Percentiles rank a stretch among this genome's conserved stretches.
Evolutionary conservation across 2,329 filamentous ascomycete genomes (phyloP).

Genomic region (Neonectria punicea): DNA sequence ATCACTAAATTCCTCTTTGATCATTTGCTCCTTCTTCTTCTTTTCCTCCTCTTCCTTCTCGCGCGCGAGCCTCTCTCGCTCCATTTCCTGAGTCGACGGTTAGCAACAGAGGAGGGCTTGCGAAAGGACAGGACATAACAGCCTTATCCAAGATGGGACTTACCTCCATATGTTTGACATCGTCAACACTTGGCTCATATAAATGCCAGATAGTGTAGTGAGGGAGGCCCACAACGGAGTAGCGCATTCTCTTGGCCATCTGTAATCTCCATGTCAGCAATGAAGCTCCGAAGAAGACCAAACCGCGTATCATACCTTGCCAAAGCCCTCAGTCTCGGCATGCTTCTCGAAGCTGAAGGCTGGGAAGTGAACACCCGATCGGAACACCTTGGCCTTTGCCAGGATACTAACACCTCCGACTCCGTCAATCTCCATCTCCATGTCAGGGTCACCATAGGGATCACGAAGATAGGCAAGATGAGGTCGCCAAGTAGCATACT

Average conservation of each 20-base stretch:
- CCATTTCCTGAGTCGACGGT: constrained; percentile 78
- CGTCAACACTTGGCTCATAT: constrained; percentile 98
- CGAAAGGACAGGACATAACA: neutral
- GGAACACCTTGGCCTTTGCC: constrained; percentile 95
- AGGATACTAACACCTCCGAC: constrained; percentile 97
- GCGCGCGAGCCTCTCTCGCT: constrained; percentile 80
- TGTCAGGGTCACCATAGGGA: constrained; percentile 96
- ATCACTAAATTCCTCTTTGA: constrained; percentile 84
- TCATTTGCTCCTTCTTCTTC: constrained; percentile 77
- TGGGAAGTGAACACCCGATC: constrained; percentile 94
- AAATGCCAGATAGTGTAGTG: constrained; percentile 99
- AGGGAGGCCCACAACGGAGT: constrained; percentile 92
- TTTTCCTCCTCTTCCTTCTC: constrained; percentile 77
- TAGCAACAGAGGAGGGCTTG: constrained; percentile 5
- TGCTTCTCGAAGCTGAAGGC: constrained; percentile 99
- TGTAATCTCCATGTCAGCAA: constrained; percentile 50
- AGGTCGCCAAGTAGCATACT: constrained; percentile 98
- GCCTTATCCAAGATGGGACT: constrained; percentile 30
- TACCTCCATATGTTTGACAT: constrained; percentile 95
- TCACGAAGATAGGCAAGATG: constrained; percentile 97
- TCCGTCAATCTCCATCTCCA: constrained; percentile 99
- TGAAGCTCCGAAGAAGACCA: neutral
- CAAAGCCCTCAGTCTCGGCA: constrained; percentile 97
- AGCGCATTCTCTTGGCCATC: constrained; percentile 98
- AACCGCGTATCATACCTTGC: constrained; percentile 74